Base-by-base conservation (phyloP, 2,329 filamentous ascomycete genomes). In the Neofusicoccum parvum region DNA sequence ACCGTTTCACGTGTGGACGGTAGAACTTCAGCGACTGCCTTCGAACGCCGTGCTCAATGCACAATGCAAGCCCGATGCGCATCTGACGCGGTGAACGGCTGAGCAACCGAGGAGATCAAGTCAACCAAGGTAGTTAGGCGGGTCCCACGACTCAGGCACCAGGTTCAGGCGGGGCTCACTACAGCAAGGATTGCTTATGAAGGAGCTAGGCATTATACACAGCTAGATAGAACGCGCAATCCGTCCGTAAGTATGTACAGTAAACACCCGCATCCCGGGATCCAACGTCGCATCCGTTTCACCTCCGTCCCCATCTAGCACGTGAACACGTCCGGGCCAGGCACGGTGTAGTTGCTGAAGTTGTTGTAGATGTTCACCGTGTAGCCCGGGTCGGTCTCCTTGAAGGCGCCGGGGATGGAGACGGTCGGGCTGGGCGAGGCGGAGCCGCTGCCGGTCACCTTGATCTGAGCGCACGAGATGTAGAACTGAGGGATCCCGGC, bases 311-410 rank as follows among this genome's bases (percentile, higher is more conserved):
- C 27, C 39, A 12, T 75, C 37, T 58, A 78, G 72, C 75, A 78
- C 32, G 74, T 74, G 7, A 72, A 76, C 12, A 77, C 76, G 69
- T 72, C 73, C 10, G 76, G 76, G 4, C 76, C 76, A 0, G 76
- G 76, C 46, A 58, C 53, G 41, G 67, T 67, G 66, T 78, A 78
- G 64, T 67, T 72, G 41, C 70, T 76, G 72, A 79, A 78, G 69
- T 72, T 71, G 68, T 70, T 72, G 70, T 78, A 64, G 27, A 64
- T 64, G 50, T 64, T 64, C 23, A 48, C 51, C 5, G 39, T 64
- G 50, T 54, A 54, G n/a, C 62, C 62, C 15, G 62, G 62, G 34
- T 70, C 68, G 5, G 69, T 65, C 36, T 64, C 58, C 51, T 69
- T 69, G 60, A 69, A 72, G 3, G 70, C 63, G 17, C 71, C 71